Evolutionary conservation across 768 basidiomycete species (phyloP), one percentile per base, ranked within the genome.

Genomic region (Termitomyces eurrhizus): DNA sequence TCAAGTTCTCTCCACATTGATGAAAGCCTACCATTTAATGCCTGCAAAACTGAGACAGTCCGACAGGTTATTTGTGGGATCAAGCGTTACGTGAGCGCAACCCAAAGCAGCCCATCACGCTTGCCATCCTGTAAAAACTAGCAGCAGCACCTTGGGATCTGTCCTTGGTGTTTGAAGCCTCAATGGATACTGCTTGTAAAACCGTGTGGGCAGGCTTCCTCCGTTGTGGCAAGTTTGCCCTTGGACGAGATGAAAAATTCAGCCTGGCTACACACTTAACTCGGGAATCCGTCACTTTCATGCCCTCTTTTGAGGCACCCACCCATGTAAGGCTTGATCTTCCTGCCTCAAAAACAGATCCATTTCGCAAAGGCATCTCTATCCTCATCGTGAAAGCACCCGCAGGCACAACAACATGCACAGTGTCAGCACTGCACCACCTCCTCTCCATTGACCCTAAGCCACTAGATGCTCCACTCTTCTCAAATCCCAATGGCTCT

Each of bases 1-100:
- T 68, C 36, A 68, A 67, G 56, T 52, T 71, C 73, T 61, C 64
- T 72, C 55, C 74, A 76, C 46, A 55, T 70, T 45, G 71, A 77
- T 29, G 54, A 61, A 9, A 71, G 67, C 37, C 66, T 74, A 26
- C 64, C 69, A 37, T 68, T 68, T 33, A 45, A 53, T 0, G 59
- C 65, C 4, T 67, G 64, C 33, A 59, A 72, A 42, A 70, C 39
- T 29, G 66, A 67, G 2, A 63, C 66, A 7, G 56, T 74, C 75
- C 29, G 4, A 29, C 29, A 29, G 29, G 29, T 29, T 29, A 29
- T 29, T 50, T 58, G 70, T 0, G 74, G 76, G 6, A 74, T 75
- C 62, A 75, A 75, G 58, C 63, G 64, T 7, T 69, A 64, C 36
- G 54, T 4, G 67, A 11, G 11, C 2, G 11, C 9, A 11, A 37